These are phyloP conservation scores for Alternaria arbusti DNA, from an alignment of 2,329 filamentous ascomycete genomes.

Conservation along the genomic window DNA sequence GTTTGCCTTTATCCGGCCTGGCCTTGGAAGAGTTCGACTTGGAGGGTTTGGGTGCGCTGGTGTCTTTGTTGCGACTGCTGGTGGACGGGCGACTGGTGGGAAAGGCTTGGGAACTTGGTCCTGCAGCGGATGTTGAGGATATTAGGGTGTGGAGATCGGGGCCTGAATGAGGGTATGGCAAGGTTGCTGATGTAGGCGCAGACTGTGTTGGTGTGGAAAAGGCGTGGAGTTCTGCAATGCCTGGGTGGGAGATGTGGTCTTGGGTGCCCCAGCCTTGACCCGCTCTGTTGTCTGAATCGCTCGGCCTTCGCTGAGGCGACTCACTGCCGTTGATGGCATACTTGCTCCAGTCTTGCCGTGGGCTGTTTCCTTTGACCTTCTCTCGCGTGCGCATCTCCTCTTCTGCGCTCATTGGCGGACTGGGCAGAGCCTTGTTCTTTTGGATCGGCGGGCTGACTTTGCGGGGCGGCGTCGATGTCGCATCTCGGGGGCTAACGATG, in stretches of 20 bases:
- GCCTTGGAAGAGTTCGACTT: background rate
- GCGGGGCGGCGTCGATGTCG: conserved; percentile 14
- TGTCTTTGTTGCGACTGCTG: conserved; percentile 1
- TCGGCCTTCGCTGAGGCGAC: conserved; percentile 9
- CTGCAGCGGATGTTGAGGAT: background rate
- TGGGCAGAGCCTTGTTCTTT: conserved; percentile 44
- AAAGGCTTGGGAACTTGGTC: conserved; percentile 3
- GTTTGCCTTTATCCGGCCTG: background rate
- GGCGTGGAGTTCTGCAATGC: conserved; percentile 27
- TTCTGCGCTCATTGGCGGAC: conserved; percentile 26
- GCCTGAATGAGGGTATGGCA: conserved; percentile 9
- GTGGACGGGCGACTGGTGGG: conserved; percentile 10
- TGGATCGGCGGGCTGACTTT: conserved; percentile 28
- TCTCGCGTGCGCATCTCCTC: conserved; percentile 24
- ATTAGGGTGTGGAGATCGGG: conserved; percentile 12
- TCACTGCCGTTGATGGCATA: conserved; percentile 3
- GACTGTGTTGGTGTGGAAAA: conserved; percentile 27
- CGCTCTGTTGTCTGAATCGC: conserved; percentile 17
- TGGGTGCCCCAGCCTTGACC: conserved; percentile 11
- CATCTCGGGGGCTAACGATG: background rate
- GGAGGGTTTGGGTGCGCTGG: background rate
- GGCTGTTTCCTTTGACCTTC: conserved; percentile 15
- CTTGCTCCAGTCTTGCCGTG: conserved; percentile 12
- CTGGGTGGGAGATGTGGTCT: conserved; percentile 16
- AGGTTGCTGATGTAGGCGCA: conserved; percentile 21